Base-by-base conservation (phyloP, 768 basidiomycete genomes). In the Mycena latifolia region DNA sequence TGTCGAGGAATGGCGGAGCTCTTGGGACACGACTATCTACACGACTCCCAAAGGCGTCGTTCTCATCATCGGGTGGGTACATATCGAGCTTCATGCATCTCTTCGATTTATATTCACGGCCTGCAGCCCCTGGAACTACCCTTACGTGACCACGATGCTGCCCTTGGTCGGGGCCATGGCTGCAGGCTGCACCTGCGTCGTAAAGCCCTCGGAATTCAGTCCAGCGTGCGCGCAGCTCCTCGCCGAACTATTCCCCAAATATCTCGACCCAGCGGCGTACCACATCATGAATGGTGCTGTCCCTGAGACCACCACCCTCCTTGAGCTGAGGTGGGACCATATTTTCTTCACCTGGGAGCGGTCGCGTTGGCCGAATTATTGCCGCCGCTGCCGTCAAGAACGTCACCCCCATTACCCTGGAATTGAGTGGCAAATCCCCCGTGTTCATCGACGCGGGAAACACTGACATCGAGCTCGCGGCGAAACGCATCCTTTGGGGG, bases 401-500 rank as follows among this genome's bases (percentile, higher is more conserved):
- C 20, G 25, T 27, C 18, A 50, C 5, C 18, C 79, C 80, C 5
- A 43, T 75, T 22, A 77, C 79, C 5, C 75, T 81, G 22, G 80
- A 81, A 57, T 70, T 80, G 10, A 75, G 79, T 12, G 75, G 76
- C n/a, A 86, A 86, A 75, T 80, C 78, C 4, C 82, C 85, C 3
- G 84, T 82, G 3, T 62, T 86, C 27, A 74, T 89, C 43, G 83
- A 83, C 55, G 61, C 80, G n/a, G n/a, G n/a, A 8, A 82, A 56
- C 18, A 58, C n/a, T 45, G 78, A 87, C 71, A 67, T 88, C 68
- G 76, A 81, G 7, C 65, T 89, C 33, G 84, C 87, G 0, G 92
- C 91, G 5, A 86, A 85, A 71, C 84, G 92, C 11, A 83, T 91
- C 35, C 76, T 92, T 28, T 90, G 86, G 84, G 91, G n/a, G n/a